Evolutionary conservation across 23 red algal genomes (phyloP).

Genomic region (Gracilariopsis chorda): DNA sequence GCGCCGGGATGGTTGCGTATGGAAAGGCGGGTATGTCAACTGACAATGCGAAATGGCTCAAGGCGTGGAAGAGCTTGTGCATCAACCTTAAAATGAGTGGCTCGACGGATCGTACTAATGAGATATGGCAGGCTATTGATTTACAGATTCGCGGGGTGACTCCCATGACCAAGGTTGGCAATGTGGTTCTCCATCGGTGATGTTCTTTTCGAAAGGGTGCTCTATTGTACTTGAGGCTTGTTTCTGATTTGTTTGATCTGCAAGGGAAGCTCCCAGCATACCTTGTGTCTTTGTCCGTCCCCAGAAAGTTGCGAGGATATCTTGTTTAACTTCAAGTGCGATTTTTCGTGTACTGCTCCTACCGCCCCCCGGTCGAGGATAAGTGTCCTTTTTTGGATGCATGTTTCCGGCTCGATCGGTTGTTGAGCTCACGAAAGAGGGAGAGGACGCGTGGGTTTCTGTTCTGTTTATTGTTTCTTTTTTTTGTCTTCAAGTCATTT

Average conservation of each 20-base stretch:
- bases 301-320: background rate
- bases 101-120: constrained; percentile 8
- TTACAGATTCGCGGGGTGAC: constrained; percentile 50
- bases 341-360: constrained; percentile 47
- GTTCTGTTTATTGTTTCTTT: too few species aligned
- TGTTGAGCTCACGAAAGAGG: too few species aligned
- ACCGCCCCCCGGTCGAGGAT: background rate
- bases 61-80: constrained; percentile 60
- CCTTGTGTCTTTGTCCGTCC: background rate
- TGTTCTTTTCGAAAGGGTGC: background rate
- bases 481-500: too few species aligned
- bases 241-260: background rate
- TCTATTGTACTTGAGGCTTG: background rate
- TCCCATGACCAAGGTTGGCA: constrained; percentile 45
- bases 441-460: too few species aligned
- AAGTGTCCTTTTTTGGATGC: too few species aligned
- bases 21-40: constrained; percentile 39
- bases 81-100: constrained; percentile 42
- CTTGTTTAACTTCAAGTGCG: constrained; percentile 35
- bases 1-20: constrained; percentile 49
- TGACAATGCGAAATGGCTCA: constrained; percentile 52
- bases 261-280: background rate
- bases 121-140: constrained; percentile 62
- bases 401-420: too few species aligned
- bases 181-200: background rate